A percentile compares a stretch with the other conserved stretches of the same genome.
phyloP scores from a whole-genome alignment of 768 basidiomycete genomes.

The Leucogyrophana mollusca region DNA sequence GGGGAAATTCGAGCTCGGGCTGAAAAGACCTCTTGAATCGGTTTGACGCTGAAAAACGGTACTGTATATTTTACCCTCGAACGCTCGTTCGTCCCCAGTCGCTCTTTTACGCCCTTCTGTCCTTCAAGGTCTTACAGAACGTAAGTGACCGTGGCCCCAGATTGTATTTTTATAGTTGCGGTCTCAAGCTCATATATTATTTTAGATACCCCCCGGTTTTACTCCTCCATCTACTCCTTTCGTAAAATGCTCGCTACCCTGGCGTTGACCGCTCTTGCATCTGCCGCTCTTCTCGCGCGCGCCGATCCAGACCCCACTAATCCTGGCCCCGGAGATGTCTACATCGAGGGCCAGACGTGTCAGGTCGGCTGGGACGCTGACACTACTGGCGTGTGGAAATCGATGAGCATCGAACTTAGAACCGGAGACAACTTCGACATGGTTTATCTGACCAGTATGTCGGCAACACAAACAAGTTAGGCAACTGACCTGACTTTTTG shows the following conservation, averaged over 20 bases:
- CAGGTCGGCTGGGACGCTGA: slow-evolving; percentile 60
- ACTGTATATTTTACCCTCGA: neutral
- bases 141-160: neutral
- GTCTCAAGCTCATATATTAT: neutral
- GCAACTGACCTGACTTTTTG: neutral
- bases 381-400: slow-evolving; percentile 59
- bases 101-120: slow-evolving; percentile 4
- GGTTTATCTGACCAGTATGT: slow-evolving; percentile 65
- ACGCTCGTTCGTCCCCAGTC: slow-evolving; percentile 2
- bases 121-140: neutral
- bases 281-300: slow-evolving; percentile 37
- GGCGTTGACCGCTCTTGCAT: slow-evolving; percentile 17
- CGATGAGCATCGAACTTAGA: slow-evolving; percentile 79
- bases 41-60: neutral
- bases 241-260: slow-evolving; percentile 17
- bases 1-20: neutral
- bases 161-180: neutral
- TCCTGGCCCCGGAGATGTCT: slow-evolving; percentile 59
- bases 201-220: slow-evolving; percentile 1
- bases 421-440: slow-evolving; percentile 71
- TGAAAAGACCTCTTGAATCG: neutral
- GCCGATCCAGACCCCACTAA: slow-evolving; percentile 59
- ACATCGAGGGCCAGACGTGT: slow-evolving; percentile 57
- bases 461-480: neutral
- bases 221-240: neutral